Evolutionary conservation across 768 basidiomycete species (phyloP).

Genomic region (Hemileccinum impolitum): DNA sequence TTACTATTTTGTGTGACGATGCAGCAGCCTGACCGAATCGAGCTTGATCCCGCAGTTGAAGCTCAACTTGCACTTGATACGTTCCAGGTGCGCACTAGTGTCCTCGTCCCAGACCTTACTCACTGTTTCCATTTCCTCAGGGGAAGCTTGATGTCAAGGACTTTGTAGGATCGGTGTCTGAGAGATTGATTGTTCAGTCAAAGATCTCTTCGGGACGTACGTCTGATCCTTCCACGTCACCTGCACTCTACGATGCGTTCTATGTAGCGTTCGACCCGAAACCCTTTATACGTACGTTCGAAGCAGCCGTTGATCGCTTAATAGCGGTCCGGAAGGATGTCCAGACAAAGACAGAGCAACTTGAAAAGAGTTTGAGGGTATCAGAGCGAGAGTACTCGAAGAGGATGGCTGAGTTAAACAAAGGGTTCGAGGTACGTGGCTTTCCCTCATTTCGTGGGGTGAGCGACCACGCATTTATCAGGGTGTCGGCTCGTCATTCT

Average conservation of each 20-base stretch:
- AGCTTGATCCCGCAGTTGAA: slow-evolving; percentile 52
- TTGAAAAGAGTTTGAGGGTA: slow-evolving; percentile 86
- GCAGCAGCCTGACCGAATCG: slow-evolving; percentile 22
- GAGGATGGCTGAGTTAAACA: slow-evolving; percentile 89
- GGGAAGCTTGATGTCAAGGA: slow-evolving; percentile 92
- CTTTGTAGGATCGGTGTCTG: slow-evolving; percentile 80
- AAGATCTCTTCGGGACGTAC: slow-evolving; percentile 78
- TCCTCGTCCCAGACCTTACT: slow-evolving; percentile 3
- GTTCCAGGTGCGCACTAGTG: slow-evolving; percentile 46
- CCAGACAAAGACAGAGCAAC: slow-evolving; percentile 83
- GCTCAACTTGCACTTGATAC: slow-evolving; percentile 50
- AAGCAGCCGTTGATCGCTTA: slow-evolving; percentile 84
- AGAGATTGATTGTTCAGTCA: slow-evolving; percentile 83
- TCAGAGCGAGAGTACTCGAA: slow-evolving; percentile 93
- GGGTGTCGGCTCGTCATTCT: slow-evolving; percentile 86
- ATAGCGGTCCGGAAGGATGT: slow-evolving; percentile 88
- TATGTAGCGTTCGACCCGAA: slow-evolving; percentile 85
- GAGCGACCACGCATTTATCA: slow-evolving; percentile 31
- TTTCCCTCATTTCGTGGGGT: background rate
- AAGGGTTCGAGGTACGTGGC: slow-evolving; percentile 81
- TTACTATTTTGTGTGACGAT: slow-evolving; percentile 13
- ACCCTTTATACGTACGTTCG: slow-evolving; percentile 90
- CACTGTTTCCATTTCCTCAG: slow-evolving; percentile 40
- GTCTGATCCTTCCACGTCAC: slow-evolving; percentile 33
- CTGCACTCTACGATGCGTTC: slow-evolving; percentile 6